phyloP scores from a whole-genome alignment of 2,329 filamentous ascomycete genomes.

The Chrysoporthe austroafricana region DNA sequence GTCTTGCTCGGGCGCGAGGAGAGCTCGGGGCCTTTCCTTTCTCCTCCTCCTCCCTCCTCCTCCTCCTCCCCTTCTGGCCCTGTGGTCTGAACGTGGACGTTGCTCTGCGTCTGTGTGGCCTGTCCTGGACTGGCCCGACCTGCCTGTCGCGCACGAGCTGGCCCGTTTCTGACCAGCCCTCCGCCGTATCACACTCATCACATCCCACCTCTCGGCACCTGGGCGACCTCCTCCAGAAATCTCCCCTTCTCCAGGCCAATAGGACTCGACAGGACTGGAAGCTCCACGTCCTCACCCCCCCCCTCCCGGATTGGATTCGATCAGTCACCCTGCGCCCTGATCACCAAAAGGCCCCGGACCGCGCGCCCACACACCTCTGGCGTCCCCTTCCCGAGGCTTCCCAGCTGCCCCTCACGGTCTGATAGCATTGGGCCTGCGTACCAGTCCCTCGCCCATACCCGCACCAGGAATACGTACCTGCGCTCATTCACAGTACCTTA shows the following conservation, averaged over 20 bases:
- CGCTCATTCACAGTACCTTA: background rate
- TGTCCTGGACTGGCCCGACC: background rate
- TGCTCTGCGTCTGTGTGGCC: background rate
- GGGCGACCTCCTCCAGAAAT: conserved; percentile 18
- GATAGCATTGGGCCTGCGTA: conserved; percentile 12
- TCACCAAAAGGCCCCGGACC: background rate
- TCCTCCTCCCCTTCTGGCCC: background rate
- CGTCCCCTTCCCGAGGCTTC: conserved; percentile 5
- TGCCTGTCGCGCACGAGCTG: conserved; percentile 7
- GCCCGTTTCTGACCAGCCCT: conserved; percentile 14
- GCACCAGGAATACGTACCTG: conserved; percentile 24
- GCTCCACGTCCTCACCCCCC: conserved; percentile 19
- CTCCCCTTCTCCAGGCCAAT: conserved; percentile 11
- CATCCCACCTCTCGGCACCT: conserved; percentile 6
- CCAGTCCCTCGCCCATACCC: background rate
- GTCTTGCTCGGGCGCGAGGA: background rate
- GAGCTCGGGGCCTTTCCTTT: background rate
- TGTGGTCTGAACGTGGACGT: background rate
- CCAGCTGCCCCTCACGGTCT: conserved; percentile 21
- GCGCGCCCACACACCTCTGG: conserved; percentile 4
- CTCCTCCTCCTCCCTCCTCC: background rate
- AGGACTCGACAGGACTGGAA: conserved; percentile 3
- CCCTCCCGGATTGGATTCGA: conserved; percentile 12
- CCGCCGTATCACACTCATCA: conserved; percentile 17
- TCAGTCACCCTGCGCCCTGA: conserved; percentile 23